Evolutionary conservation across 306 rosid genomes (phyloP), one percentile per base, ranked within the genome.

Genomic region (Cucurbita pepo): DNA sequence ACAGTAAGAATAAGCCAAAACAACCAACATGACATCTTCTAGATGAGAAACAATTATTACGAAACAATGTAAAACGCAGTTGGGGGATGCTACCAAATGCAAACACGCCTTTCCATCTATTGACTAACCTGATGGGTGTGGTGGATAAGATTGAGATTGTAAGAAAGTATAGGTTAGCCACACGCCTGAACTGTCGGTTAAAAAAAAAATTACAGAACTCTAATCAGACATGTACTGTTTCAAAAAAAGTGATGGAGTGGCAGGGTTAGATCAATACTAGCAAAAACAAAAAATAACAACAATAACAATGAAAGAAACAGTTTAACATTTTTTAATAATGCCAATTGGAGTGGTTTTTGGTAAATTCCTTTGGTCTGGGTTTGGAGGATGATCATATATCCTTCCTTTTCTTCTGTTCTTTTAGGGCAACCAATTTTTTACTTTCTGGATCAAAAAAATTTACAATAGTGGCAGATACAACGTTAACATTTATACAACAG

Each of bases 141-240:
- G 94, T 84, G 79, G 98, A 94, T 76, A 94, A 84, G 85, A 88
- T 89, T 77, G 98, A 90, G 84, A 94, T 94, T 36, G 92, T 78
- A 78, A 94, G 98, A 76, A 94, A 94, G 86, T 94, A 94, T 75
- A 90, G 90, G 78, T 94, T 94, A 73, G 98, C 98, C 83, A 94
- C 98, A 85, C 98, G 94, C 63, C 98, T 88, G 88, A 94, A 94
- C 98, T 94, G 98, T 76, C 88, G 83, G 58, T 72, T 59, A 61
- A 55, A 79, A 82, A 10, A 16, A 25, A 30, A 30, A 30, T 10
- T 60, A 84, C 57, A 77, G 52, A 82, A 75, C 69, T 88, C 65
- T 75, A 82, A 82, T 81, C 85, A 85, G 70, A 81, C 16, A 55
- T 19, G 52, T 18, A 16, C 14, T 57, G 41, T 53, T 56, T 40